These are phyloP conservation scores for Melocanna baccifera DNA, from an alignment of 176 grass and related monocot genomes.

Conservation along the genomic window DNA sequence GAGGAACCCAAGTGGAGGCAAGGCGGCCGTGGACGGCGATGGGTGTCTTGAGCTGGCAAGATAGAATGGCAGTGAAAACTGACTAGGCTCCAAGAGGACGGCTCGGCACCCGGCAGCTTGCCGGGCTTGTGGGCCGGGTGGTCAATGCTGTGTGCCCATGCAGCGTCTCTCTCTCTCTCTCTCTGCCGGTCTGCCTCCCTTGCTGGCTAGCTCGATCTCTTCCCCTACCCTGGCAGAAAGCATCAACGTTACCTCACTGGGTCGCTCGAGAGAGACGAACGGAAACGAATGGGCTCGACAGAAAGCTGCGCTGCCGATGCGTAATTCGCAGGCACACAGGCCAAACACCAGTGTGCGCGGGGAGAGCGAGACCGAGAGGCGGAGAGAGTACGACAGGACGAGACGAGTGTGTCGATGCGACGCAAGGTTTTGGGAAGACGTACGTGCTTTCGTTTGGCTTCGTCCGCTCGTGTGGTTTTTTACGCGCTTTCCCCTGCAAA, in stretches of 20 bases:
- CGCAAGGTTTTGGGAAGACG: neutral
- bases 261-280: neutral
- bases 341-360: neutral
- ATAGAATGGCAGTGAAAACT: slow-evolving; percentile 12
- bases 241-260: neutral
- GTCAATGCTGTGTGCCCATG: slow-evolving; percentile 19
- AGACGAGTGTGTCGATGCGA: neutral
- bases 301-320: neutral
- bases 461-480: neutral
- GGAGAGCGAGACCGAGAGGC: neutral
- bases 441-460: neutral
- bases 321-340: neutral
- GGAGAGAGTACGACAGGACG: neutral
- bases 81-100: slow-evolving; percentile 15
- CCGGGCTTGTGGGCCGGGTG: neutral
- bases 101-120: slow-evolving; percentile 5
- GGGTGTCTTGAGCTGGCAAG: slow-evolving; percentile 21
- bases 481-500: neutral
- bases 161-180: neutral
- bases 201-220: neutral
- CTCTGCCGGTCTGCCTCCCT: neutral
- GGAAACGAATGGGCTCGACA: neutral
- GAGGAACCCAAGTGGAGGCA: slow-evolving; percentile 15
- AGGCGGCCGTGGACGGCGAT: neutral
- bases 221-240: neutral